Base-by-base conservation (phyloP, 2,329 filamentous ascomycete genomes). In the Fusarium graminum region DNA sequence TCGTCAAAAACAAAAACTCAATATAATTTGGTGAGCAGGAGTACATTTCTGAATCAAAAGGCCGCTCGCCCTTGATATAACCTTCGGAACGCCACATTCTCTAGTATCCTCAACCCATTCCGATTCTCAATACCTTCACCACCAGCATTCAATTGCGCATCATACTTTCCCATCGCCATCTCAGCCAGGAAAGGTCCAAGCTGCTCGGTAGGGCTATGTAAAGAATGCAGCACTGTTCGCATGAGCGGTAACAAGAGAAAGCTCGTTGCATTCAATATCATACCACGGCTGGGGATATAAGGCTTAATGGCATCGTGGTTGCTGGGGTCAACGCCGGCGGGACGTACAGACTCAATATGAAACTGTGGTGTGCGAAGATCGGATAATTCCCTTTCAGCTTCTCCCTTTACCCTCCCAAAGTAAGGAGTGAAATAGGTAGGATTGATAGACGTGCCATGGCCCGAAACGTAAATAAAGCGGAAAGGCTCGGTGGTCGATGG, bases 391-490 rank as follows among this genome's bases (percentile, higher is more conserved):
- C n/a, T 39, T 26, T 69, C 65, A 1, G 65, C 14, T 14, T 68
- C 65, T 6, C 65, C 66, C n/a, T 69, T 69, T 4, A 69, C 52
- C 30, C 63, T 47, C 13, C 47, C 52, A 14, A 65, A 69, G 19
- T 41, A 14, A 16, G 63, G 36, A 13, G 59, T 67, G 9, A 69
- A 67, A 4, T 3, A 30, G 5, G 45, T 61, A 2, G 67, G 66
- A 7, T 12, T 54, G 13, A 44, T 41, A 4, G 54, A 58, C 2
- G 67, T 51, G 6, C 66, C 45, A 7, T 43, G n/a, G 6, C 47
- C 52, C 14, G 67, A 69, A 16, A 69, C 63, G 13, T 59, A 69
- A 22, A 69, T 46, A 19, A 69, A 69, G 7, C 54, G 59, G 32
- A 69, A 69, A 9, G 67, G 54, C 5, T 69, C 49, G 2, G 55